Evolutionary conservation across 1,139 yeast species (phyloP).

Genomic region (Magnusiomyces suaveolens): DNA sequence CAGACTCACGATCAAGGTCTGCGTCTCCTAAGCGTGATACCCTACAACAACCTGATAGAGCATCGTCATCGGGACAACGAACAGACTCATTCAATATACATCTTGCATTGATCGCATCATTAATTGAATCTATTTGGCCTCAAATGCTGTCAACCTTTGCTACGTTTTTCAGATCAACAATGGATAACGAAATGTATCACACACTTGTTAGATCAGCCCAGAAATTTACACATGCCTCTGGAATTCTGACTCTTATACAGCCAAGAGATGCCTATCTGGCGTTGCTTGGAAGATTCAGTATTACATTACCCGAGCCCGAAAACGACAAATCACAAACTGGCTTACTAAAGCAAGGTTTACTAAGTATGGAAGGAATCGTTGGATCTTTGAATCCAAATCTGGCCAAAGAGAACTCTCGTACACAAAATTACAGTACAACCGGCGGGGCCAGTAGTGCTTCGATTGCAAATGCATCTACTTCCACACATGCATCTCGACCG

Average conservation of each 20-base stretch:
- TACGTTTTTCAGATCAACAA: constrained; percentile 49
- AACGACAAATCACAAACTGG: constrained; percentile 11
- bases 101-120: constrained; percentile 35
- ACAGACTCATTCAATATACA: neutral
- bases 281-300: constrained; percentile 41
- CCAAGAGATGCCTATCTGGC: constrained; percentile 54
- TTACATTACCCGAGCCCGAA: constrained; percentile 41
- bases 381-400: constrained; percentile 44
- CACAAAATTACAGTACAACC: constrained; percentile 3
- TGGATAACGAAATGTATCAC: constrained; percentile 64
- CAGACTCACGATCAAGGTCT: constrained; percentile 6
- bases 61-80: neutral
- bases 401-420: constrained; percentile 12
- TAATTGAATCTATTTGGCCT: constrained; percentile 31
- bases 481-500: constrained; percentile 1
- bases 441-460: neutral
- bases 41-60: neutral
- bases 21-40: neutral
- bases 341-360: constrained; percentile 27
- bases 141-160: constrained; percentile 42
- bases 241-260: constrained; percentile 49
- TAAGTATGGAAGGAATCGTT: constrained; percentile 54
- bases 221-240: constrained; percentile 71
- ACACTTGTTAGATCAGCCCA: constrained; percentile 59
- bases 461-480: constrained; percentile 1